Percentiles rank a stretch among this genome's conserved stretches.
These are phyloP conservation scores for Fraxinus angustifolia DNA, from an alignment of 305 asterid species.

Conservation along the genomic window DNA sequence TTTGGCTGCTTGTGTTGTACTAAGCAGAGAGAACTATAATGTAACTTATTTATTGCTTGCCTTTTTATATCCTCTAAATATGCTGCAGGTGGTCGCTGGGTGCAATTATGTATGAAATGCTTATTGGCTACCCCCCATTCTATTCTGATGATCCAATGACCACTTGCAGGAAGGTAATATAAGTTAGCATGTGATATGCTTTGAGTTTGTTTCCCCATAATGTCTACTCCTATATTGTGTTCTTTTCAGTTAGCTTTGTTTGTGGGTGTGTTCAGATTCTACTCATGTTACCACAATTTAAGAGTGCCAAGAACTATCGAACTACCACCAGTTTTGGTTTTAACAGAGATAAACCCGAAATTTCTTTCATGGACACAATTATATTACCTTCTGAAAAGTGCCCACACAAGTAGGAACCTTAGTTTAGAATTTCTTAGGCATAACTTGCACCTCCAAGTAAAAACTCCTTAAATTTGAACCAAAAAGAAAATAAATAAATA, in stretches of 20 bases:
- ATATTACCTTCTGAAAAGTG: conserved; percentile 1
- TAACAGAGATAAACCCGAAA: conserved; percentile 7
- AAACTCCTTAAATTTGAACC: not conserved
- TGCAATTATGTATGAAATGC: conserved; percentile 97
- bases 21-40: not conserved
- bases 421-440: conserved; percentile 5
- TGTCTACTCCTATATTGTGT: conserved; percentile 3
- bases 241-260: not conserved
- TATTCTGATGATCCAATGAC: conserved; percentile 90
- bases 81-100: conserved; percentile 97
- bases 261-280: conserved; percentile 5
- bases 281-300: not conserved
- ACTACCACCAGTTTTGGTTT: not conserved
- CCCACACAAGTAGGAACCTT: not conserved
- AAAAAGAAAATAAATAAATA: not conserved
- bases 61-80: conserved; percentile 24
- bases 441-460: not conserved
- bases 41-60: not conserved
- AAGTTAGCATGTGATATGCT: not conserved
- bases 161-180: conserved; percentile 84
- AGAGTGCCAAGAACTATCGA: not conserved
- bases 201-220: not conserved
- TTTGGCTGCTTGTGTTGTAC: not conserved
- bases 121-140: conserved; percentile 92
- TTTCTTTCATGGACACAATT: conserved; percentile 5